These are phyloP conservation scores for Lachancea cidri DNA, from an alignment of 805 yeast genomes.

Conservation along the genomic window DNA sequence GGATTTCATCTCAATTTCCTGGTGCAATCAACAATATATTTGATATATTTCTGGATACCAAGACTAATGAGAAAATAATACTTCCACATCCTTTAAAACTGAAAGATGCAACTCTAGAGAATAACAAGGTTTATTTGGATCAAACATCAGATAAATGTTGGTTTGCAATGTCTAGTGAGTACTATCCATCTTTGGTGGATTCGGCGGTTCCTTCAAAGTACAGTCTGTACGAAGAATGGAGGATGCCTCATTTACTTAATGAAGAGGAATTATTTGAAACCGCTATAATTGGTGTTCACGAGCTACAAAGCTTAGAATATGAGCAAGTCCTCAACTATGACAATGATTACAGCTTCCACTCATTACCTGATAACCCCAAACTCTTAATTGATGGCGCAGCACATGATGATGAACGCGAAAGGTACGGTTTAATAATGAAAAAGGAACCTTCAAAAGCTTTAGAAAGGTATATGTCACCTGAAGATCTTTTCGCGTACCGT, in stretches of 20 bases:
- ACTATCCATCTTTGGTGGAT: conserved; percentile 76
- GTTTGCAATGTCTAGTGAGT: conserved; percentile 77
- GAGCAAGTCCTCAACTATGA: conserved; percentile 13
- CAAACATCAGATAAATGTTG: conserved; percentile 61
- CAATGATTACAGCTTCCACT: conserved; percentile 5
- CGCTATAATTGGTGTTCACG: conserved; percentile 50
- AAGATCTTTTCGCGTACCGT: conserved; percentile 22
- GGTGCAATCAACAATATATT: conserved; percentile 71
- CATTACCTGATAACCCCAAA: conserved; percentile 14
- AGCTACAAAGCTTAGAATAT: conserved; percentile 13
- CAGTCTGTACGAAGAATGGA: conserved; percentile 39
- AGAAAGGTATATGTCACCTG: conserved; percentile 24
- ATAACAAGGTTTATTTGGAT: conserved; percentile 59
- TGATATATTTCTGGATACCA: conserved; percentile 50
- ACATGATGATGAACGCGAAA: not conserved
- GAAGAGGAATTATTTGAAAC: conserved; percentile 37
- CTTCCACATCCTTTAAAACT: conserved; percentile 63
- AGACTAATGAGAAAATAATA: conserved; percentile 39
- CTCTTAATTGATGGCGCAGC: conserved; percentile 6
- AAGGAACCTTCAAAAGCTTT: conserved; percentile 12
- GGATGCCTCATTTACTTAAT: conserved; percentile 34
- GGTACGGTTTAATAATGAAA: conserved; percentile 1
- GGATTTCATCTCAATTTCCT: conserved; percentile 68
- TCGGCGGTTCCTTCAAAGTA: conserved; percentile 74
- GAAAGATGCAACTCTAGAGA: conserved; percentile 22